phyloP scores from a whole-genome alignment of 2,329 filamentous ascomycete genomes.

The Stachybotrys chartarum region DNA sequence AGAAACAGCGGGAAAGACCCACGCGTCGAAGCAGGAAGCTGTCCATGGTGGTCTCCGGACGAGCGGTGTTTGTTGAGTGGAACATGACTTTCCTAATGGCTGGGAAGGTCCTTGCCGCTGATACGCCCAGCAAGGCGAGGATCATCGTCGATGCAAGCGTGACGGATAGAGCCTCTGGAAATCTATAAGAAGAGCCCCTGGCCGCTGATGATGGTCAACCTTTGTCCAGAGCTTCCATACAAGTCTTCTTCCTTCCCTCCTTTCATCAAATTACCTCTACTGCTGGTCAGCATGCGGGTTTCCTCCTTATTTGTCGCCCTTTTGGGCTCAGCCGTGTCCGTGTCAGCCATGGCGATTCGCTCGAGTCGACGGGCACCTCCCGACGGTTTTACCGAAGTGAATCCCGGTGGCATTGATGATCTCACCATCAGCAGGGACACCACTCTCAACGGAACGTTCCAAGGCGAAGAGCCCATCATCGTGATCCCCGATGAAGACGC shows the following conservation, averaged over 20 bases:
- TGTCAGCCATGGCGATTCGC: background rate
- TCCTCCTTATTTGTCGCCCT: background rate
- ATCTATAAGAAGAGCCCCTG: background rate
- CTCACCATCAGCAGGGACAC: conserved; percentile 29
- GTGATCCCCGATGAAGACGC: conserved; percentile 2
- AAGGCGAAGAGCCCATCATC: conserved; percentile 5
- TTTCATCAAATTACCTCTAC: background rate
- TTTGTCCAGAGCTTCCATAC: background rate
- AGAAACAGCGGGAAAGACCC: background rate
- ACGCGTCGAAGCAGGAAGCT: background rate
- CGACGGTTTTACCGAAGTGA: conserved; percentile 20
- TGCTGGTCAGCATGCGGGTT: background rate
- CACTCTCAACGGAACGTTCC: conserved; percentile 30
- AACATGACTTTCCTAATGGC: background rate
- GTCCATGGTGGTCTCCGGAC: background rate
- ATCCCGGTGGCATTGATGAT: conserved; percentile 20
- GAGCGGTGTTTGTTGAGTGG: background rate
- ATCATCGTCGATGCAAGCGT: background rate
- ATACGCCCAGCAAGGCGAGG: background rate
- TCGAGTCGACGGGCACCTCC: background rate
- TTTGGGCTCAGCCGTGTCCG: background rate
- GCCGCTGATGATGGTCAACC: background rate
- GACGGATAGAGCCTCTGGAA: background rate
- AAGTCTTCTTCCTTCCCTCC: background rate
- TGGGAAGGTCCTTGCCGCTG: background rate